These are phyloP conservation scores for Castanospermum australe DNA, from an alignment of 306 rosid species.

Conservation along the genomic window DNA sequence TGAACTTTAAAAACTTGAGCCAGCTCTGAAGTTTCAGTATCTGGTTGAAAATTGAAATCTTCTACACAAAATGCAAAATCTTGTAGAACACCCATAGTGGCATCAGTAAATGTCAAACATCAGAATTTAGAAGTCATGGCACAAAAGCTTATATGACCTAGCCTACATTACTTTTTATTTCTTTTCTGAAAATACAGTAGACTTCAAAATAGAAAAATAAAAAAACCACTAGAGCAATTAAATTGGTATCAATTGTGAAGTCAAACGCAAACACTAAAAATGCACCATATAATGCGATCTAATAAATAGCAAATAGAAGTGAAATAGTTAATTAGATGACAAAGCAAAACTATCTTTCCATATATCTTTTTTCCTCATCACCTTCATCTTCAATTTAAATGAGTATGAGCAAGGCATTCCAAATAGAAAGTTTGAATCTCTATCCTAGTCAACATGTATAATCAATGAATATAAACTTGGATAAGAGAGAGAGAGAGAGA, in stretches of 20 bases:
- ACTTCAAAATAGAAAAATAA: neutral
- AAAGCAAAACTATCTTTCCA: neutral
- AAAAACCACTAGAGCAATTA: neutral
- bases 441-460: slow-evolving; percentile 21
- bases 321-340: neutral
- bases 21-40: neutral
- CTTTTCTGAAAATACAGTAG: neutral
- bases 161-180: neutral
- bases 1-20: neutral
- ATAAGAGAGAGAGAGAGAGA: neutral
- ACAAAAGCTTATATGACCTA: neutral
- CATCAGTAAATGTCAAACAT: neutral
- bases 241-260: neutral
- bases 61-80: neutral
- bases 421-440: neutral
- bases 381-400: neutral
- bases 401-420: neutral
- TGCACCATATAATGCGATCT: neutral
- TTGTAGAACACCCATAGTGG: neutral
- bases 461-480: neutral
- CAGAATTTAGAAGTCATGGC: neutral
- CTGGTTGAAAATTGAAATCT: neutral
- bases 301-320: neutral
- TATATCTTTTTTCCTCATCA: neutral
- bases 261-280: neutral